Percentiles rank a stretch among this genome's conserved stretches.
Evolutionary conservation across 257 asterid species (phyloP).

Genomic region (Fraxinus excelsior): DNA sequence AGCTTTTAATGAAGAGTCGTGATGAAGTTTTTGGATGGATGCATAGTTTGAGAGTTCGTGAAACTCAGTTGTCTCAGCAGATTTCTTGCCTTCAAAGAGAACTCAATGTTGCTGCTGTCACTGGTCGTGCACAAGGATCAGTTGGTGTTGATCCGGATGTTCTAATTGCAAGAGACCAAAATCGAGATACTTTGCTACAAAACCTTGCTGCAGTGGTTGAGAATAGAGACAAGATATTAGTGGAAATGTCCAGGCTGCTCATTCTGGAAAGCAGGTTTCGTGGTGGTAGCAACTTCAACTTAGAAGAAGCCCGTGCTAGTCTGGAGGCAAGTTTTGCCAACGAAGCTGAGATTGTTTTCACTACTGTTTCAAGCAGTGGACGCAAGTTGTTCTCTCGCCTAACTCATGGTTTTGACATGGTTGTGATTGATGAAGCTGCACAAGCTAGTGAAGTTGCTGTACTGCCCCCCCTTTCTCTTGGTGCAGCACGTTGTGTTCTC

Average conservation of each 20-base stretch:
- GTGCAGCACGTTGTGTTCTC: slow-evolving; percentile 98
- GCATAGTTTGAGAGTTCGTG: slow-evolving; percentile 77
- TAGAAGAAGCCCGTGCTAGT: slow-evolving; percentile 97
- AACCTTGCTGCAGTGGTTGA: slow-evolving; percentile 95
- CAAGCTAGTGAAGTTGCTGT: slow-evolving; percentile 98
- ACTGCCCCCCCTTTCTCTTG: slow-evolving; percentile 94
- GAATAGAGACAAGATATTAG: slow-evolving; percentile 83
- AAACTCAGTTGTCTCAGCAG: slow-evolving; percentile 80
- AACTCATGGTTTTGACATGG: slow-evolving; percentile 99
- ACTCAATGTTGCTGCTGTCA: slow-evolving; percentile 70
- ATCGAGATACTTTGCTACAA: slow-evolving; percentile 78
- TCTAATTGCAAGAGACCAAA: slow-evolving; percentile 91
- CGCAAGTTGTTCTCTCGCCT: slow-evolving; percentile 93
- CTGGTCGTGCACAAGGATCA: slow-evolving; percentile 92
- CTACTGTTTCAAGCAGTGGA: slow-evolving; percentile 98
- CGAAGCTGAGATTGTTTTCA: slow-evolving; percentile 96
- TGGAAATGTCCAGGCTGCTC: slow-evolving; percentile 90
- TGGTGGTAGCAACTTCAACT: slow-evolving; percentile 65
- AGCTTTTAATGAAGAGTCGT: slow-evolving; percentile 74
- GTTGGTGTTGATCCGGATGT: slow-evolving; percentile 99
- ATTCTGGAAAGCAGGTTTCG: slow-evolving; percentile 89
- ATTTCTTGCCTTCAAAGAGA: slow-evolving; percentile 86
- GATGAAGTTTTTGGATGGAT: slow-evolving; percentile 90
- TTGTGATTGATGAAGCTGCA: slow-evolving; percentile 99
- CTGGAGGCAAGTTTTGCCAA: slow-evolving; percentile 99